Percentiles rank a stretch among this genome's conserved stretches.
Conservation (phyloP, 2,329 filamentous ascomycete species). For the Venturia asperata region DNA sequence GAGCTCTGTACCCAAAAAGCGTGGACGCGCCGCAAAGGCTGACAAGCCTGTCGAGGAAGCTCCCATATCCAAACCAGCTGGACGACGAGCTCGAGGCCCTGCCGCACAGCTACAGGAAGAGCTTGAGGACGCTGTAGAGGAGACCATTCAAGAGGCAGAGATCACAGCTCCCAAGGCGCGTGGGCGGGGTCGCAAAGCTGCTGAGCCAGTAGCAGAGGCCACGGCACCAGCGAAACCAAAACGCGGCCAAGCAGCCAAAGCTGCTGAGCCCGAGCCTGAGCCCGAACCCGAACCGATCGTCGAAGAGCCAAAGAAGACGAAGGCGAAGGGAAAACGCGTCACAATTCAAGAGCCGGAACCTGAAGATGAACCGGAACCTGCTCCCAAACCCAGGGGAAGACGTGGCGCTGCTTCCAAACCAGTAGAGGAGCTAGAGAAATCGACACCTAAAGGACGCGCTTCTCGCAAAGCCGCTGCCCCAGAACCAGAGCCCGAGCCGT, state of each 20-base stretch:
- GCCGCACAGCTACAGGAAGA: slow-evolving; percentile 17
- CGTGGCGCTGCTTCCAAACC: slow-evolving; percentile 8
- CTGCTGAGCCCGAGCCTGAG: not conserved
- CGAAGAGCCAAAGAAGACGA: slow-evolving; percentile 1
- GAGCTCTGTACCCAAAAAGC: slow-evolving; percentile 20
- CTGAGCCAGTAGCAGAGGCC: not conserved
- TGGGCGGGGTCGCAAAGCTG: not conserved
- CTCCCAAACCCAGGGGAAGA: not conserved
- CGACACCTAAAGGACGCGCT: not conserved
- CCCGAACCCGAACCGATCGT: slow-evolving; percentile 14
- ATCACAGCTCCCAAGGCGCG: not conserved
- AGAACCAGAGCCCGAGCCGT: not conserved
- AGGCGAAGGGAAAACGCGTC: not conserved
- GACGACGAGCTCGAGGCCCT: slow-evolving; percentile 1
- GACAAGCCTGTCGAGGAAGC: slow-evolving; percentile 19
- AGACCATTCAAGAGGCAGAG: not conserved
- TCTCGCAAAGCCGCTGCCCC: slow-evolving; percentile 1
- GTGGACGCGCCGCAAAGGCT: slow-evolving; percentile 19
- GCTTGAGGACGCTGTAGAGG: slow-evolving; percentile 10
- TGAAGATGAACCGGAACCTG: not conserved
- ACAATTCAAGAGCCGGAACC: slow-evolving; percentile 13
- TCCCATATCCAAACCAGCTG: slow-evolving; percentile 5
- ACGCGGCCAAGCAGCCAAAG: not conserved
- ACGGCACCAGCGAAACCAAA: not conserved
- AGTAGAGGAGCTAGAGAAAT: not conserved